These are phyloP conservation scores for Hypomontagnella monticulosa DNA, from an alignment of 495 filamentous ascomycete genomes.

Conservation along the genomic window DNA sequence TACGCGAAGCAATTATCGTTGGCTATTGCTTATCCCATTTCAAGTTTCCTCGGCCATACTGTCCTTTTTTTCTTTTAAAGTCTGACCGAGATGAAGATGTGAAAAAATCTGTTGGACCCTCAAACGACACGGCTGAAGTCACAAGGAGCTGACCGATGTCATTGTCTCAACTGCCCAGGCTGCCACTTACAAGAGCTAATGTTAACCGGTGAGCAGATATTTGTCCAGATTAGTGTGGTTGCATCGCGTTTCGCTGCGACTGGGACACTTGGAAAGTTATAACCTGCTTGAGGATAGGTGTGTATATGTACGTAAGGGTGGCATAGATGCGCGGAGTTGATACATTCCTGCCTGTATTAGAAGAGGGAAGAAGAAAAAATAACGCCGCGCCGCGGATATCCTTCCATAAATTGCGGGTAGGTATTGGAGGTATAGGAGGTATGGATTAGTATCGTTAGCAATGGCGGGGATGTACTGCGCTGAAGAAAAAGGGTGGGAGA, in stretches of 20 bases:
- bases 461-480: constrained; percentile 3
- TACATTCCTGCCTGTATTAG: not conserved
- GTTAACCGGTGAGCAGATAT: constrained; percentile 24
- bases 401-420: not conserved
- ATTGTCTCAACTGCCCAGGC: constrained; percentile 8
- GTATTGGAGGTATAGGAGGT: not conserved
- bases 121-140: constrained; percentile 18
- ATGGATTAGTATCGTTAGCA: constrained; percentile 8
- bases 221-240: constrained; percentile 21
- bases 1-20: constrained; percentile 16
- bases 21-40: constrained; percentile 22
- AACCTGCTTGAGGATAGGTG: constrained; percentile 23
- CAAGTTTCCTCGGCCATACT: constrained; percentile 23
- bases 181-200: constrained; percentile 5
- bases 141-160: constrained; percentile 22
- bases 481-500: not conserved
- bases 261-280: constrained; percentile 16
- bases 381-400: not conserved
- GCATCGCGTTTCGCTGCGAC: constrained; percentile 12
- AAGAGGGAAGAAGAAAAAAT: not conserved
- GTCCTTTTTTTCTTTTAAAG: constrained; percentile 3
- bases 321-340: not conserved
- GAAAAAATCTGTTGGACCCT: constrained; percentile 14
- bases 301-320: constrained; percentile 2
- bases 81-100: constrained; percentile 14